Percentiles rank a stretch among this genome's conserved stretches.
These are phyloP conservation scores for Ceraceosorus guamensis DNA, from an alignment of 1,284 basidiomycete genomes.

Conservation along the genomic window DNA sequence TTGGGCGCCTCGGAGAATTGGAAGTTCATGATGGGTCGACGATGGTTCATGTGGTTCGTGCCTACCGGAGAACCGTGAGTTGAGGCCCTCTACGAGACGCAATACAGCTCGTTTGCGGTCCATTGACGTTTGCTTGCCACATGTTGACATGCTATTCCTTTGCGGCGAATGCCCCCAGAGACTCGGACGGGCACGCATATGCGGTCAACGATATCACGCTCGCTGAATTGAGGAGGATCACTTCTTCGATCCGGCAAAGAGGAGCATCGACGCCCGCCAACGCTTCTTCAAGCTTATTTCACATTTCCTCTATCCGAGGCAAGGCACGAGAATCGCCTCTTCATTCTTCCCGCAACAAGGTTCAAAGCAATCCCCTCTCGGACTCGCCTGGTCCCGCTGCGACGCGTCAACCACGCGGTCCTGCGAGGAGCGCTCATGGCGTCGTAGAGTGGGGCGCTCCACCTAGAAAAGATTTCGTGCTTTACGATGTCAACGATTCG, in stretches of 20 bases:
- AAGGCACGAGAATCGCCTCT: too few relatives aligned
- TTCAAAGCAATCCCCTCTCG: too few relatives aligned
- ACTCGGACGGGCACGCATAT: slow-evolving; percentile 21
- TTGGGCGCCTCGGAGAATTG: slow-evolving; percentile 28
- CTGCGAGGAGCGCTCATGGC: slow-evolving; percentile 19
- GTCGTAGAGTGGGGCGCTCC: slow-evolving; percentile 31
- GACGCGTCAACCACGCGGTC: neutral
- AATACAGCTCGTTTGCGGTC: too few relatives aligned
- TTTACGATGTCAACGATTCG: slow-evolving; percentile 22
- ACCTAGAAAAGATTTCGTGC: slow-evolving; percentile 21
- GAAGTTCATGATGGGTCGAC: slow-evolving; percentile 29
- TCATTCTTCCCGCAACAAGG: too few relatives aligned
- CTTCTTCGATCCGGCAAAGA: slow-evolving; percentile 15
- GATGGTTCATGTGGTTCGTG: slow-evolving; percentile 27
- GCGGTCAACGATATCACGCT: slow-evolving; percentile 20
- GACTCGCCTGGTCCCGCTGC: too few relatives aligned
- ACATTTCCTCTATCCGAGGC: too few relatives aligned
- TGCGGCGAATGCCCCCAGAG: neutral
- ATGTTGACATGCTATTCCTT: neutral
- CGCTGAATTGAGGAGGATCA: slow-evolving; percentile 23
- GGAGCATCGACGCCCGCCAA: slow-evolving; percentile 5
- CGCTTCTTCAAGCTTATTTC: too few relatives aligned
- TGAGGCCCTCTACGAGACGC: too few relatives aligned
- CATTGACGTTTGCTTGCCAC: too few relatives aligned
- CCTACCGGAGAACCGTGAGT: slow-evolving; percentile 31